Conservation (phyloP, 2,329 filamentous ascomycete genomes). For the Cytospora leucostoma region DNA sequence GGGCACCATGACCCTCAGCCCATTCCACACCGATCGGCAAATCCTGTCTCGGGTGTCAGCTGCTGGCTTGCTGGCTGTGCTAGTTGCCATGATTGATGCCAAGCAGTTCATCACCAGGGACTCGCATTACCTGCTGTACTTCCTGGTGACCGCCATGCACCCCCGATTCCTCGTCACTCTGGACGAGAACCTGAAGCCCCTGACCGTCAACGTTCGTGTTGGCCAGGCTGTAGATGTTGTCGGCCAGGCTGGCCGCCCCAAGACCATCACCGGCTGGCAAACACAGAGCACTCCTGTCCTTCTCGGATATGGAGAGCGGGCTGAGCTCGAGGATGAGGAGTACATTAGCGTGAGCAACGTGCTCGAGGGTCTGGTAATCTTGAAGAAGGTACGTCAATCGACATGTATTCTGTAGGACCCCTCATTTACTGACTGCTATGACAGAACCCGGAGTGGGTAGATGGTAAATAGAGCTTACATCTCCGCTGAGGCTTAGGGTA, state of each 20-base stretch:
- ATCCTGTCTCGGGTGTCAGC: slow-evolving; percentile 90
- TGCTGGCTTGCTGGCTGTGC: slow-evolving; percentile 83
- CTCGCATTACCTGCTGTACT: slow-evolving; percentile 94
- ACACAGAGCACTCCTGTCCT: slow-evolving; percentile 98
- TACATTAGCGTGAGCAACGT: slow-evolving; percentile 91
- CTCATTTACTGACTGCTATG: slow-evolving; percentile 21
- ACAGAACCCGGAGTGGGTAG: slow-evolving; percentile 59
- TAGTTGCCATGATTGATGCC: slow-evolving; percentile 92
- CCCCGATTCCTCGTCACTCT: slow-evolving; percentile 95
- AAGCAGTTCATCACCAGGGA: slow-evolving; percentile 74
- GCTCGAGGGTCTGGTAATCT: slow-evolving; percentile 90
- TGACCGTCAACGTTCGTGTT: slow-evolving; percentile 94
- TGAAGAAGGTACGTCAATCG: slow-evolving; percentile 79
- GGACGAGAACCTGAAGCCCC: slow-evolving; percentile 88
- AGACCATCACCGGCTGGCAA: slow-evolving; percentile 99
- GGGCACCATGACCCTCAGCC: slow-evolving; percentile 91
- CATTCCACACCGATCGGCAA: slow-evolving; percentile 98
- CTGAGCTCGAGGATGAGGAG: slow-evolving; percentile 96
- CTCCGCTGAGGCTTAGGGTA: background rate
- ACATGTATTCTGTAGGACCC: no score
- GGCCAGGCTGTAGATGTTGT: slow-evolving; percentile 98
- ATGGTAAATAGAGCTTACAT: slow-evolving; percentile 43
- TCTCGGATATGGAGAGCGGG: slow-evolving; percentile 90
- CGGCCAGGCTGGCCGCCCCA: slow-evolving; percentile 92
- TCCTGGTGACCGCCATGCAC: slow-evolving; percentile 94